These are phyloP conservation scores for Nakazawaea sp. DNA, from an alignment of 805 yeast genomes.

Conservation along the genomic window DNA sequence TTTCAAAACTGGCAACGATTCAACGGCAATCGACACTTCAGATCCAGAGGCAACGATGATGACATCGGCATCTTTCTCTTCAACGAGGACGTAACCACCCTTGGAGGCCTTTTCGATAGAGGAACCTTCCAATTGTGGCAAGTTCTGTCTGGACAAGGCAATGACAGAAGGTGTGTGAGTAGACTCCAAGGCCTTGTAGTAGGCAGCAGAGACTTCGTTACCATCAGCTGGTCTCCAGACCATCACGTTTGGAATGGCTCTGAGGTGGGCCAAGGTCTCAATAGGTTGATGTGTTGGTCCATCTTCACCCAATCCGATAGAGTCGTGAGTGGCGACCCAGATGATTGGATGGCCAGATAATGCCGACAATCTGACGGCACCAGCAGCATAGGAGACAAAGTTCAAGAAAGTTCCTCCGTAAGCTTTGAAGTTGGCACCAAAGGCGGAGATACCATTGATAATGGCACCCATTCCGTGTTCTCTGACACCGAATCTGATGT, in stretches of 20 bases:
- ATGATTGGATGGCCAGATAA: slow-evolving; percentile 76
- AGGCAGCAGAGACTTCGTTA: slow-evolving; percentile 83
- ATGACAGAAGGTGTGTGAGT: slow-evolving; percentile 64
- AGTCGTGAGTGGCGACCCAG: slow-evolving; percentile 89
- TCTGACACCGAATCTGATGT: slow-evolving; percentile 96
- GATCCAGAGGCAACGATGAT: slow-evolving; percentile 91
- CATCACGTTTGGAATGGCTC: slow-evolving; percentile 75
- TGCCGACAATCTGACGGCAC: slow-evolving; percentile 83
- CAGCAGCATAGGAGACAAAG: slow-evolving; percentile 79
- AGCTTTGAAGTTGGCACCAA: slow-evolving; percentile 76
- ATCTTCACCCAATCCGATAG: slow-evolving; percentile 88
- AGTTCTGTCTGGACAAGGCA: slow-evolving; percentile 80
- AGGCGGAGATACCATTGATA: slow-evolving; percentile 95
- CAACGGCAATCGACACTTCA: slow-evolving; percentile 80
- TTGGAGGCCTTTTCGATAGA: slow-evolving; percentile 83
- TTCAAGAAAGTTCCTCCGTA: slow-evolving; percentile 98
- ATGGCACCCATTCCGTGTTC: slow-evolving; percentile 99
- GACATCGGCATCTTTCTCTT: slow-evolving; percentile 56
- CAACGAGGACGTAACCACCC: slow-evolving; percentile 86
- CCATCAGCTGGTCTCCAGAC: slow-evolving; percentile 96
- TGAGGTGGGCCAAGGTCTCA: slow-evolving; percentile 79
- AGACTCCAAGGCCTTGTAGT: slow-evolving; percentile 55
- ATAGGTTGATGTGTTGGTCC: slow-evolving; percentile 94
- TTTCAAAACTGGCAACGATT: slow-evolving; percentile 69
- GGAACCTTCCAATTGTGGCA: slow-evolving; percentile 92